Conservation (phyloP, 2,329 filamentous ascomycete genomes). For the Ophiognomonia clavigignenti-juglandacearum region DNA sequence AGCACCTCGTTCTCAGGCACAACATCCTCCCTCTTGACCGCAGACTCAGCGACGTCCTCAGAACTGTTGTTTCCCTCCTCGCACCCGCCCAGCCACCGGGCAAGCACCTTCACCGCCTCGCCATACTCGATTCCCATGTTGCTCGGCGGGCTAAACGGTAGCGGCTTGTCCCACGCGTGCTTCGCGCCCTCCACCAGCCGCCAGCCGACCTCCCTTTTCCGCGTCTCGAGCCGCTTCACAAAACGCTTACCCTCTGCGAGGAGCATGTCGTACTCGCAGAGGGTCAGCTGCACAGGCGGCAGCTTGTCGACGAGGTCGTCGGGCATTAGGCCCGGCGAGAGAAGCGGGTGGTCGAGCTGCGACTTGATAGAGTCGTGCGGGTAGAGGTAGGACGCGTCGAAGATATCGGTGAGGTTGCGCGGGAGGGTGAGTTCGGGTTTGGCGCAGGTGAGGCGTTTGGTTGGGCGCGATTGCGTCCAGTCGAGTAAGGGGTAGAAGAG, state of each 20-base stretch:
- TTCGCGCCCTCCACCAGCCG: slow-evolving; percentile 50
- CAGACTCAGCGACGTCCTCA: background rate
- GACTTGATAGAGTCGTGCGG: slow-evolving; percentile 41
- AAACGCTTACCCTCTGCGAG: slow-evolving; percentile 57
- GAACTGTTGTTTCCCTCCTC: slow-evolving; percentile 6
- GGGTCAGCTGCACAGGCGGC: slow-evolving; percentile 52
- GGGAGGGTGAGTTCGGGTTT: slow-evolving; percentile 56
- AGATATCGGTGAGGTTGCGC: slow-evolving; percentile 53
- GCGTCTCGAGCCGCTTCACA: slow-evolving; percentile 49
- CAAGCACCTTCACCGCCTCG: slow-evolving; percentile 13
- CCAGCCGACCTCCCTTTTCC: slow-evolving; percentile 44
- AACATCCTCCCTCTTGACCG: background rate
- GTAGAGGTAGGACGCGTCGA: slow-evolving; percentile 58
- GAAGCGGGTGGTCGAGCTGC: slow-evolving; percentile 43
- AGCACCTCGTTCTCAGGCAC: background rate
- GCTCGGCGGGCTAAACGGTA: slow-evolving; percentile 9
- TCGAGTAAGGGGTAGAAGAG: slow-evolving; percentile 61
- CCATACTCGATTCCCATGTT: slow-evolving; percentile 11
- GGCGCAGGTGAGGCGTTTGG: slow-evolving; percentile 49
- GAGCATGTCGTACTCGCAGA: slow-evolving; percentile 65
- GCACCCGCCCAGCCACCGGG: slow-evolving; percentile 9
- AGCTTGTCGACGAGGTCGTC: slow-evolving; percentile 45
- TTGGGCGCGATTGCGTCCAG: slow-evolving; percentile 51
- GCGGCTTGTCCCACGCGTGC: slow-evolving; percentile 64
- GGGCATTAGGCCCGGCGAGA: slow-evolving; percentile 54